Conservation (phyloP, 202 grass and related monocot genomes). For the Dendrocalamus latiflorus region DNA sequence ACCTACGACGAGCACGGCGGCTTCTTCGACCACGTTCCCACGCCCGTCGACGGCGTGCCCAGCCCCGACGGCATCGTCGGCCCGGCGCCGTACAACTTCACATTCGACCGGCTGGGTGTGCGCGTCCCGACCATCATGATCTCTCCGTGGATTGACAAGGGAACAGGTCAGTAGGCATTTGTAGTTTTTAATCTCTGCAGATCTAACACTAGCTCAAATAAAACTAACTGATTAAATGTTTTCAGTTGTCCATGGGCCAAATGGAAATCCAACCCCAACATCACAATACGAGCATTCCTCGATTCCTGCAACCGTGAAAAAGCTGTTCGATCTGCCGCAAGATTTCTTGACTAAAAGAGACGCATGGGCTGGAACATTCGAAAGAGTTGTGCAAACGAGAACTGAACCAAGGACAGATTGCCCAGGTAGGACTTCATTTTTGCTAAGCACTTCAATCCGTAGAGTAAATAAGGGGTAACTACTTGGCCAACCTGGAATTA, state of each 20-base stretch:
- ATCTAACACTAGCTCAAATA: background rate
- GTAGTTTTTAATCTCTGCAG: background rate
- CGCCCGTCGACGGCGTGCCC: constrained; percentile 56
- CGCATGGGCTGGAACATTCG: constrained; percentile 93
- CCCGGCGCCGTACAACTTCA: constrained; percentile 71
- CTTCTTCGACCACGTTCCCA: constrained; percentile 90
- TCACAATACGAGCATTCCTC: constrained; percentile 95
- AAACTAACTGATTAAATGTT: no score
- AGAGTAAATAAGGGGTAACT: background rate
- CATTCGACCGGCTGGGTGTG: constrained; percentile 64
- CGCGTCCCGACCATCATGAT: constrained; percentile 82
- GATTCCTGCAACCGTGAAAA: constrained; percentile 83
- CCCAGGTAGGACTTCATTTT: constrained; percentile 40
- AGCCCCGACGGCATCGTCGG: constrained; percentile 83
- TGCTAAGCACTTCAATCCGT: background rate
- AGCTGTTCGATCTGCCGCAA: constrained; percentile 63
- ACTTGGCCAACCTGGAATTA: background rate
- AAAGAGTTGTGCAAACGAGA: constrained; percentile 52
- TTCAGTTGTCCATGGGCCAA: constrained; percentile 70
- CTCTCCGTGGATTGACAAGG: constrained; percentile 84
- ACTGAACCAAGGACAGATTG: constrained; percentile 78
- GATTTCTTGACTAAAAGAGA: constrained; percentile 72
- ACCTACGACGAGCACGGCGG: constrained; percentile 98
- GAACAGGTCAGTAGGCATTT: constrained; percentile 39
- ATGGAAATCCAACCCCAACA: constrained; percentile 56